Percentiles rank a stretch among this genome's conserved stretches.
These are phyloP conservation scores for Boeremia lycopersici DNA, from an alignment of 2,329 filamentous ascomycete genomes.

Conservation along the genomic window DNA sequence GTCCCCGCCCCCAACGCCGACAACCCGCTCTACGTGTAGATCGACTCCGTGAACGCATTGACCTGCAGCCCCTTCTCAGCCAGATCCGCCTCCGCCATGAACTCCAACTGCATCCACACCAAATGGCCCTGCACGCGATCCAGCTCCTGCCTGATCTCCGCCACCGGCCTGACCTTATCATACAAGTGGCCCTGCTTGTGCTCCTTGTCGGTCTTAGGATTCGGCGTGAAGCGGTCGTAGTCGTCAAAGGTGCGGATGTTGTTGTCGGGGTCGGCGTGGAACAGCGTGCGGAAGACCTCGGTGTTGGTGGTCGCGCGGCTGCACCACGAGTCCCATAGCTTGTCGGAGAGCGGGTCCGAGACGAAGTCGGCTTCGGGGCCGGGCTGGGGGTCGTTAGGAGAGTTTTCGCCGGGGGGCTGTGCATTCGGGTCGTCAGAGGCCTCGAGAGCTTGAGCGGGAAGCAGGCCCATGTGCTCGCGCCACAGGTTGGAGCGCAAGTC, in stretches of 20 bases:
- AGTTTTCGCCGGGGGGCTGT: constrained; percentile 69
- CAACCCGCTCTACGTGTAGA: constrained; percentile 64
- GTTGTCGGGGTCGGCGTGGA: constrained; percentile 89
- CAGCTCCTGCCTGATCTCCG: constrained; percentile 76
- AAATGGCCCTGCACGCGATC: constrained; percentile 84
- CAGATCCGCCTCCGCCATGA: constrained; percentile 83
- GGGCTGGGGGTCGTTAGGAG: constrained; percentile 76
- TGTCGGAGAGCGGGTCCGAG: constrained; percentile 63
- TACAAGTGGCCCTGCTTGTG: constrained; percentile 84
- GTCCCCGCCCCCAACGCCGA: neutral
- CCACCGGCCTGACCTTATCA: constrained; percentile 67
- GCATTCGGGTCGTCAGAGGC: constrained; percentile 75
- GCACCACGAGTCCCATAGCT: constrained; percentile 71
- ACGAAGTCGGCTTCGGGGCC: constrained; percentile 68
- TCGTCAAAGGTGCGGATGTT: constrained; percentile 88
- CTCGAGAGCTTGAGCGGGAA: constrained; percentile 73
- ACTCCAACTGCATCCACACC: constrained; percentile 94
- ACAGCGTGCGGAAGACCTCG: constrained; percentile 75
- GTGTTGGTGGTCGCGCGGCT: constrained; percentile 73
- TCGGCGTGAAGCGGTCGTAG: constrained; percentile 75
- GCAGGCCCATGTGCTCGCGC: constrained; percentile 86
- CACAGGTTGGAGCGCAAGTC: constrained; percentile 82
- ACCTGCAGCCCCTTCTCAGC: constrained; percentile 86
- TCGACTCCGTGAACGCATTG: constrained; percentile 85
- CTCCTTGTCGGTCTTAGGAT: constrained; percentile 62